phyloP scores from a whole-genome alignment of 192 early-diverging fungal genomes.

The Backusella luteola region DNA sequence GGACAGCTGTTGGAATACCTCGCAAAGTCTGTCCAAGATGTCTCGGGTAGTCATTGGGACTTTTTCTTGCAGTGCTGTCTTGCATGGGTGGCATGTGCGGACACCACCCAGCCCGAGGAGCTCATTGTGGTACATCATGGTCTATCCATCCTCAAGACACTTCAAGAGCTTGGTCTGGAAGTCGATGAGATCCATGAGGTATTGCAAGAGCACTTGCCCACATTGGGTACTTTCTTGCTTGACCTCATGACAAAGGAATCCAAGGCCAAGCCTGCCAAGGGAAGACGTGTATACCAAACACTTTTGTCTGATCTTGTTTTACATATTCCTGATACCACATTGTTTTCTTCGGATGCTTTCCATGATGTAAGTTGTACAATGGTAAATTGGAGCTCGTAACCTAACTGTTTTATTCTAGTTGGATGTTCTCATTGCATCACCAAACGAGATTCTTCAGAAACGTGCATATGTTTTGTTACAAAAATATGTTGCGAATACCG shows the following conservation, averaged over 20 bases:
- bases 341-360: slow-evolving; percentile 1
- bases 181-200: slow-evolving; percentile 4
- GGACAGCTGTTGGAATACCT: slow-evolving; percentile 37
- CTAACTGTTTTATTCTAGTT: slow-evolving; percentile 18
- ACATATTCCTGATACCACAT: slow-evolving; percentile 24
- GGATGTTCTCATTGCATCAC: slow-evolving; percentile 18
- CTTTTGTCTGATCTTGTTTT: slow-evolving; percentile 18
- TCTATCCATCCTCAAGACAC: slow-evolving; percentile 1
- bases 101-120: slow-evolving; percentile 13
- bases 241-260: slow-evolving; percentile 10
- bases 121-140: slow-evolving; percentile 20
- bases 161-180: slow-evolving; percentile 10
- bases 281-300: slow-evolving; percentile 21
- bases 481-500: slow-evolving; percentile 14
- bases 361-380: background rate
- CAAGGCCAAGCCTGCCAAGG: background rate
- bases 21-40: slow-evolving; percentile 40
- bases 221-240: background rate
- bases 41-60: slow-evolving; percentile 47
- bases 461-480: slow-evolving; percentile 36
- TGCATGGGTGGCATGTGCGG: slow-evolving; percentile 28
- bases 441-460: slow-evolving; percentile 42
- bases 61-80: slow-evolving; percentile 26
- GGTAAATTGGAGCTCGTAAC: background rate
- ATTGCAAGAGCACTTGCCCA: background rate